These are phyloP conservation scores for Sclerotiophoma versabilis DNA, from an alignment of 2,329 filamentous ascomycete genomes.

Conservation along the genomic window DNA sequence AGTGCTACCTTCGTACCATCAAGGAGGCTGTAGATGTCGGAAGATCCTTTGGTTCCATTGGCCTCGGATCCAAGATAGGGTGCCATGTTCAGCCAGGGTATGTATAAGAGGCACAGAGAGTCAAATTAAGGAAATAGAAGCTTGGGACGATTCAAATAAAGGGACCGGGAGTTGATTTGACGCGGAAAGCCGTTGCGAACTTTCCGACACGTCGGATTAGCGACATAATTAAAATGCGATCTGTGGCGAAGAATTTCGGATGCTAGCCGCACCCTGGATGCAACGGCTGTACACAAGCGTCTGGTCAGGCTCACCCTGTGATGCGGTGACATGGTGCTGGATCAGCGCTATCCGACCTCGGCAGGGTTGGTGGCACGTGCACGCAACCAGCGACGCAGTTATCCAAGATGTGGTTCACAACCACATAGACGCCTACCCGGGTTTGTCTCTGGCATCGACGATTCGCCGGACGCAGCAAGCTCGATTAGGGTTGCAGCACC, in stretches of 20 bases:
- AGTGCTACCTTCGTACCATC: conserved; percentile 44
- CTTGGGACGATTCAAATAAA: conserved; percentile 3
- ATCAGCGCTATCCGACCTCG: conserved; percentile 12
- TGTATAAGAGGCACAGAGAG: not conserved
- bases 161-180: conserved; percentile 15
- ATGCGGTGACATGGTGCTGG: conserved; percentile 6
- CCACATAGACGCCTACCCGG: conserved; percentile 16
- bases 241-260: conserved; percentile 23
- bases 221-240: conserved; percentile 24
- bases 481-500: conserved; percentile 11
- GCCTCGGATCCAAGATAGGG: conserved; percentile 36
- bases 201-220: conserved; percentile 19
- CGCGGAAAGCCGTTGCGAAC: conserved; percentile 23
- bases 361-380: conserved; percentile 7
- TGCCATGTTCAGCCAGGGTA: conserved; percentile 29
- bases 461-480: conserved; percentile 17
- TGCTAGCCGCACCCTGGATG: conserved; percentile 19
- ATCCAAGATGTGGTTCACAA: conserved; percentile 7
- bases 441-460: conserved; percentile 12
- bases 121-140: not conserved
- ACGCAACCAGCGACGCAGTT: not conserved
- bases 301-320: conserved; percentile 3
- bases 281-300: conserved; percentile 18
- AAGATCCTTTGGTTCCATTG: conserved; percentile 15
- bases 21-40: conserved; percentile 38